Percentiles rank a stretch among this genome's conserved stretches.
Conservation (phyloP, 305 asterid species). For the Solanum chacoense region DNA sequence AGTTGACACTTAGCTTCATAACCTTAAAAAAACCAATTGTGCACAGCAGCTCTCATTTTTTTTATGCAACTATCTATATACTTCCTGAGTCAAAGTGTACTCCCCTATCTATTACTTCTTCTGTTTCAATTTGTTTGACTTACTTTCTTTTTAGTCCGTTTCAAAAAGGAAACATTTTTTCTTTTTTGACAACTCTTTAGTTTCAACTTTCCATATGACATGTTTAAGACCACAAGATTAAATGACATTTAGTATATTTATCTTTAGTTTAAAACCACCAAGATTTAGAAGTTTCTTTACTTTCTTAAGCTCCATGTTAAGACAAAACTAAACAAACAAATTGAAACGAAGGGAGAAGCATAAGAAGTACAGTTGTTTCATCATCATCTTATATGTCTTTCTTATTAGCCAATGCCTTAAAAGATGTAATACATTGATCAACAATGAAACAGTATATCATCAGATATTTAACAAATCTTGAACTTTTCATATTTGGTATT, state of each 20-base stretch:
- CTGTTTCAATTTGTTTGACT: not conserved
- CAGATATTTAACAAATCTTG: not conserved
- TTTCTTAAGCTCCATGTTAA: not conserved
- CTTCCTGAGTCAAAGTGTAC: not conserved
- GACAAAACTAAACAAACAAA: not conserved
- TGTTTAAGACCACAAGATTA: not conserved
- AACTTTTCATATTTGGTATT: not conserved
- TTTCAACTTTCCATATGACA: not conserved
- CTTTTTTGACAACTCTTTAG: not conserved
- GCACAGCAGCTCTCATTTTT: not conserved
- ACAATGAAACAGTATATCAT: not conserved
- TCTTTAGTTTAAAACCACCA: not conserved
- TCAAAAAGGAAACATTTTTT: not conserved
- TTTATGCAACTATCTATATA: not conserved
- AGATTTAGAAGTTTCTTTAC: not conserved
- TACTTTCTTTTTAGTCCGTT: not conserved
- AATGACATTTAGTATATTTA: not conserved
- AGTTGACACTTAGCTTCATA: not conserved
- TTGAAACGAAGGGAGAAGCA: not conserved
- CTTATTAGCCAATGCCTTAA: not conserved
- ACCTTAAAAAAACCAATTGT: not conserved
- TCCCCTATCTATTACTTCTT: not conserved
- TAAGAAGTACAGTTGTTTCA: not conserved
- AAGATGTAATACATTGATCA: not conserved
- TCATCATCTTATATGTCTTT: not conserved